A percentile compares a stretch with the other conserved stretches of the same genome.
Evolutionary conservation across 306 rosid genomes (phyloP).

Genomic region (Arachis stenosperma): DNA sequence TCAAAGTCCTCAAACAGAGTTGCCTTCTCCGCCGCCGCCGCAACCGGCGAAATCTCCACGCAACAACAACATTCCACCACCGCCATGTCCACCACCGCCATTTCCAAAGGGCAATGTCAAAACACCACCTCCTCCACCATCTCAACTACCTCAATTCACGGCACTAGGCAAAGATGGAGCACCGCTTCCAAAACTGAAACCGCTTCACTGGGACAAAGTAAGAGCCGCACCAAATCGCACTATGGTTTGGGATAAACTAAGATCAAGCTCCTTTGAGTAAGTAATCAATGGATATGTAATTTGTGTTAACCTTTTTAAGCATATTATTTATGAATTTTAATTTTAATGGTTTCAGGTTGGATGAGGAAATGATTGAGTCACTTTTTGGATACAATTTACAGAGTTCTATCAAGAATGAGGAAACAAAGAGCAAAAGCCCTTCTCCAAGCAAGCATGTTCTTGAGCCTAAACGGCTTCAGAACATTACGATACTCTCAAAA

Average conservation of each 20-base stretch:
- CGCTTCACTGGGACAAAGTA: conserved; percentile 99
- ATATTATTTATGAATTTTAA: conserved; percentile 28
- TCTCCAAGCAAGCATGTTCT: conserved; percentile 94
- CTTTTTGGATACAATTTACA: conserved; percentile 94
- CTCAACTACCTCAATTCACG: conserved; percentile 62
- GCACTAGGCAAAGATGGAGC: conserved; percentile 84
- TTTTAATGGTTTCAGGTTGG: conserved; percentile 56
- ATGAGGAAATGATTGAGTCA: conserved; percentile 98
- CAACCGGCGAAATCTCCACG: conserved; percentile 41
- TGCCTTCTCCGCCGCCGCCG: conserved; percentile 40
- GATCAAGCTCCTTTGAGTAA: conserved; percentile 97
- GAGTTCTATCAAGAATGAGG: conserved; percentile 73
- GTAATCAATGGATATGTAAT: conserved; percentile 25
- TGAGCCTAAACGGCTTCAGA: conserved; percentile 95
- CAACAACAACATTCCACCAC: conserved; percentile 57
- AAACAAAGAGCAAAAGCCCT: conserved; percentile 81
- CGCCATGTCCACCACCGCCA: conserved; percentile 92
- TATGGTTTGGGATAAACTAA: conserved; percentile 94
- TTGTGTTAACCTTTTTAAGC: no score
- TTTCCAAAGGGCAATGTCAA: conserved; percentile 46
- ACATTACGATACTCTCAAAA: conserved; percentile 90
- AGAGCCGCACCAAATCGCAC: conserved; percentile 90
- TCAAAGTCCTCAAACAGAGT: conserved; percentile 43
- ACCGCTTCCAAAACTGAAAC: conserved; percentile 83
- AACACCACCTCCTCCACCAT: conserved; percentile 84